Conservation (phyloP, 2,329 filamentous ascomycete species). For the Aspergillus phoenicis region DNA sequence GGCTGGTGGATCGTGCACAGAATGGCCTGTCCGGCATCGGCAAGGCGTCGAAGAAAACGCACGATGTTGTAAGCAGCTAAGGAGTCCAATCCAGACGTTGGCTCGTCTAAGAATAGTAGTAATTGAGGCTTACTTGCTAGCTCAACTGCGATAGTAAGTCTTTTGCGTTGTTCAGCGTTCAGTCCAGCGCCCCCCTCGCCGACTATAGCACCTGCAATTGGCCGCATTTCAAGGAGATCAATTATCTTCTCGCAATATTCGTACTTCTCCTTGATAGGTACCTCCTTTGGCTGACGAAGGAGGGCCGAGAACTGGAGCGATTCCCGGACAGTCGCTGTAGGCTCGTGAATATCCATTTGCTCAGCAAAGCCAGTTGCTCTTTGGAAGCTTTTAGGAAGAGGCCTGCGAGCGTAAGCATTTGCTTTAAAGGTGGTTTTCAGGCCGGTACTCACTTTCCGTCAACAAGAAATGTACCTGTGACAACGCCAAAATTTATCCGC, state of each 20-base stretch:
- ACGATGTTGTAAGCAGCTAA: conserved; percentile 69
- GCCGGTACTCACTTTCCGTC: conserved; percentile 43
- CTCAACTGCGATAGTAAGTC: conserved; percentile 66
- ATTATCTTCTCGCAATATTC: conserved; percentile 70
- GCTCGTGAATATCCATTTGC: conserved; percentile 69
- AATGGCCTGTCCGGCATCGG: conserved; percentile 80
- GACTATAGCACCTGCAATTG: conserved; percentile 66
- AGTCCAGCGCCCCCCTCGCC: conserved; percentile 62
- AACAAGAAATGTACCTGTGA: conserved; percentile 49
- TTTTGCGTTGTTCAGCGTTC: conserved; percentile 67
- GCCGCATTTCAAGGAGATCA: conserved; percentile 68
- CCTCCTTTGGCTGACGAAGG: conserved; percentile 62
- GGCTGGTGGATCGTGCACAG: conserved; percentile 92
- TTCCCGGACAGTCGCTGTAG: conserved; percentile 67
- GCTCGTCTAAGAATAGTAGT: conserved; percentile 66
- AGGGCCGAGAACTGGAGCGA: conserved; percentile 67
- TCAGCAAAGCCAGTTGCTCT: conserved; percentile 59
- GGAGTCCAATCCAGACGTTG: conserved; percentile 68
- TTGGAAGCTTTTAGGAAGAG: conserved; percentile 53
- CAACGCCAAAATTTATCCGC: conserved; percentile 47
- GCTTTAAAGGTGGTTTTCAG: background rate
- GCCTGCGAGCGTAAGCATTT: conserved; percentile 28
- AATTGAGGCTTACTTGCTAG: conserved; percentile 62
- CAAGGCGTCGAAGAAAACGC: conserved; percentile 63
- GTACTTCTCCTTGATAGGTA: conserved; percentile 63